Evolutionary conservation across 768 basidiomycete genomes (phyloP).

Genomic region (Kwoniella sp.): DNA sequence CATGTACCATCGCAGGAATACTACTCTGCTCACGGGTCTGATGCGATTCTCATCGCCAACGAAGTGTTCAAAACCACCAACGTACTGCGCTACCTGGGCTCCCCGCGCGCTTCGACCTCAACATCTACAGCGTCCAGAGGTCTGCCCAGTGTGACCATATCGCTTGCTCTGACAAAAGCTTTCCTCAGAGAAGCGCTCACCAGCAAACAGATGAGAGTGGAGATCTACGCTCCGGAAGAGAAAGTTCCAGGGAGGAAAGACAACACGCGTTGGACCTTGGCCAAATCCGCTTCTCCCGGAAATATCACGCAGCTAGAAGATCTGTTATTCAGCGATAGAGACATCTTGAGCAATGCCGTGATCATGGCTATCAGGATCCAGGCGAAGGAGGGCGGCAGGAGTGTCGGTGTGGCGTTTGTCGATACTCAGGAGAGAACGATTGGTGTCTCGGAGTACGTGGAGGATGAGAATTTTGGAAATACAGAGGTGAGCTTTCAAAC

Average conservation of each 20-base stretch:
- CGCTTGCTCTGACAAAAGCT: constrained; percentile 71
- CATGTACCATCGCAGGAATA: constrained; percentile 62
- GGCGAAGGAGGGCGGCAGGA: constrained; percentile 64
- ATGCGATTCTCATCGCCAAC: constrained; percentile 80
- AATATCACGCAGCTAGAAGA: constrained; percentile 74
- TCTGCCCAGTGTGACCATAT: constrained; percentile 77
- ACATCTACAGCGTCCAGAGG: constrained; percentile 45
- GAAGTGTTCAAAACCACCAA: constrained; percentile 69
- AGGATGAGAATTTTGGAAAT: constrained; percentile 94
- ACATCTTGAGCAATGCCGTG: constrained; percentile 79
- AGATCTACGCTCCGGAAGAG: constrained; percentile 80
- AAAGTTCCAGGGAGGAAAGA: constrained; percentile 67
- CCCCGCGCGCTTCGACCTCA: constrained; percentile 28
- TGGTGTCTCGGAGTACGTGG: constrained; percentile 86
- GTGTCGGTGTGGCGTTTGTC: constrained; percentile 85
- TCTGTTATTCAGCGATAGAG: constrained; percentile 75
- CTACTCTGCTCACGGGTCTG: constrained; percentile 84
- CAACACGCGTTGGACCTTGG: constrained; percentile 70
- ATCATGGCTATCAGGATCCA: constrained; percentile 81
- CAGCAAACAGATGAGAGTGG: constrained; percentile 81
- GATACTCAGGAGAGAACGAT: constrained; percentile 83
- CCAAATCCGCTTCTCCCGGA: constrained; percentile 76
- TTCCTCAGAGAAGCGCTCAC: constrained; percentile 89
- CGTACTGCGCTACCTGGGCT: constrained; percentile 87
- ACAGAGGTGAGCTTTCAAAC: constrained; percentile 67